Percentiles rank a stretch among this genome's conserved stretches.
phyloP scores from a whole-genome alignment of 2,329 filamentous ascomycete genomes.

The Dothiorella sarmentorum region DNA sequence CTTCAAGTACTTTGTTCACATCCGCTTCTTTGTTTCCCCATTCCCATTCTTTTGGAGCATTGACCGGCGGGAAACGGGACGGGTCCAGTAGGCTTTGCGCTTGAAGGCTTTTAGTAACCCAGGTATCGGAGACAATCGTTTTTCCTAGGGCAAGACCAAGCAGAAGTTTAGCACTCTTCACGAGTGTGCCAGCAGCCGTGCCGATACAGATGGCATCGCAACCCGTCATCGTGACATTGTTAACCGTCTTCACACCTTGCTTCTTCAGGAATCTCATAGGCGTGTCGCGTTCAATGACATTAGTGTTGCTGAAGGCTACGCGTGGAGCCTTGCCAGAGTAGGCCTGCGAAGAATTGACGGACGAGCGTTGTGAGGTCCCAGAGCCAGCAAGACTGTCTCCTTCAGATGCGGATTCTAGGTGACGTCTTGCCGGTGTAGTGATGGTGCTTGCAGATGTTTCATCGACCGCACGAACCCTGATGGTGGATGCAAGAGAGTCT shows the following conservation, averaged over 20 bases:
- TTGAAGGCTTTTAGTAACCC: slow-evolving; percentile 41
- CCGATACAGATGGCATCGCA: slow-evolving; percentile 11
- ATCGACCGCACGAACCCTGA: neutral
- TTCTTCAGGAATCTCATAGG: neutral
- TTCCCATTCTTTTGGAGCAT: slow-evolving; percentile 34
- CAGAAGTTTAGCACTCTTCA: slow-evolving; percentile 40
- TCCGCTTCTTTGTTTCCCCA: slow-evolving; percentile 31
- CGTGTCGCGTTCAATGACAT: neutral
- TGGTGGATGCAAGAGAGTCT: neutral
- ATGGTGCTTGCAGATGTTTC: neutral
- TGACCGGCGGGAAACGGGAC: slow-evolving; percentile 32
- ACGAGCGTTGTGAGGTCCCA: neutral
- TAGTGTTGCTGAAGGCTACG: slow-evolving; percentile 11
- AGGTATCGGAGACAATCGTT: slow-evolving; percentile 46
- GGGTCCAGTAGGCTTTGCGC: slow-evolving; percentile 36
- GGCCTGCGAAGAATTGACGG: neutral
- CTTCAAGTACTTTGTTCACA: slow-evolving; percentile 31
- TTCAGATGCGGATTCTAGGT: neutral
- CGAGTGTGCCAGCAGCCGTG: neutral
- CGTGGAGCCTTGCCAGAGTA: neutral
- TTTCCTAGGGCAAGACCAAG: slow-evolving; percentile 43
- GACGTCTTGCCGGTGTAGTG: neutral
- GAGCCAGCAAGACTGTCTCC: neutral
- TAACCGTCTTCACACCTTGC: neutral
- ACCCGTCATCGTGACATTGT: neutral